Evolutionary conservation across 225 moss, liverwort and hornwort species (phyloP).

Genomic region (Sphagnum tenellum): DNA sequence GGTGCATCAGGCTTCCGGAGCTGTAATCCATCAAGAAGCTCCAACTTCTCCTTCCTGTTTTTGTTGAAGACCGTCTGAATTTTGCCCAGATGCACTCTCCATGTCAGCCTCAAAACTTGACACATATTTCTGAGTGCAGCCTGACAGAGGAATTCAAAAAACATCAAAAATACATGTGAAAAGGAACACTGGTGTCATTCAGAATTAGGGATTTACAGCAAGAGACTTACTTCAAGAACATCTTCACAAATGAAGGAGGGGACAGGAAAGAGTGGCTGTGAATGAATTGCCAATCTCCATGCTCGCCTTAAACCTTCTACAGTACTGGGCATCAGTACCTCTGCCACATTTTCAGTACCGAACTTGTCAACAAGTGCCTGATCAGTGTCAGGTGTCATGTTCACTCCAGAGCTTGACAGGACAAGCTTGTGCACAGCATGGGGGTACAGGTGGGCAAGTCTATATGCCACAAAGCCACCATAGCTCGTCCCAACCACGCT

Average conservation of each 20-base stretch:
- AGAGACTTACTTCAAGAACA: conserved; percentile 32
- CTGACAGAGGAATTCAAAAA: no score
- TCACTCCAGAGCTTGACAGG: conserved; percentile 78
- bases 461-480: conserved; percentile 81
- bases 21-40: conserved; percentile 53
- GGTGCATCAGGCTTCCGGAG: conserved; percentile 56
- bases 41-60: conserved; percentile 57
- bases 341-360: conserved; percentile 35
- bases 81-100: no score
- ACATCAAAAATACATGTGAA: no score
- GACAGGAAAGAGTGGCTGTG: conserved; percentile 37
- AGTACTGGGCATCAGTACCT: conserved; percentile 53
- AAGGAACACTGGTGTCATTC: no score
- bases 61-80: conserved; percentile 38
- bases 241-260: conserved; percentile 61
- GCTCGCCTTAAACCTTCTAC: conserved; percentile 48
- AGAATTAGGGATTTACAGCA: background rate
- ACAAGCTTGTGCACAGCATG: conserved; percentile 54
- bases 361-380: conserved; percentile 39
- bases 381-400: conserved; percentile 61
- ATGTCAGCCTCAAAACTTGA: no score
- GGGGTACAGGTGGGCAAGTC: conserved; percentile 69
- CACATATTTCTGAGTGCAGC: no score
- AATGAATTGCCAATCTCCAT: conserved; percentile 36
- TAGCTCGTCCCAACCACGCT: conserved; percentile 81